Evolutionary conservation across 257 asterid species (phyloP).

Genomic region (Fraxinus pennsylvanica): DNA sequence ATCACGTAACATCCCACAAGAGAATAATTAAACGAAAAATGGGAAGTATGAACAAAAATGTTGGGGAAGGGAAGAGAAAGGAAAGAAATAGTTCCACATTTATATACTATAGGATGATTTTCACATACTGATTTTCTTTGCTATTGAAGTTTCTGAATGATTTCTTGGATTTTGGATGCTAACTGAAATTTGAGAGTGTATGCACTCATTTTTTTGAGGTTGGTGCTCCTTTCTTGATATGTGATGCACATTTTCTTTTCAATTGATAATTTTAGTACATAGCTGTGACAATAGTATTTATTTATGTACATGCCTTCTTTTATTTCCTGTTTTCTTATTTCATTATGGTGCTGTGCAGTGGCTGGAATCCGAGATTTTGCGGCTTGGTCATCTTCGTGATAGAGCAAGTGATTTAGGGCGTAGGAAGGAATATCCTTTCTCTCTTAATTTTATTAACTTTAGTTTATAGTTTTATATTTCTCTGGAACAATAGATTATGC

Average conservation of each 20-base stretch:
- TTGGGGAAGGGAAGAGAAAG: neutral
- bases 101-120: neutral
- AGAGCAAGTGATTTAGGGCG: slow-evolving; percentile 98
- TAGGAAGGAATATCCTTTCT: slow-evolving; percentile 93
- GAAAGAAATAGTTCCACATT: neutral
- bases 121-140: neutral
- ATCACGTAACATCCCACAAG: neutral
- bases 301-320: neutral
- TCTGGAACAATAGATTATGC: neutral
- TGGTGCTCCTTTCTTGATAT: neutral
- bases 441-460: slow-evolving; percentile 6
- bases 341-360: slow-evolving; percentile 57
- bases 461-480: neutral
- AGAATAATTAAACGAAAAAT: neutral
- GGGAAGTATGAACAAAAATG: neutral
- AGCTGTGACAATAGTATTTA: neutral
- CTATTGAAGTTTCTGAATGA: neutral
- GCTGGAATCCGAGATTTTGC: slow-evolving; percentile 86
- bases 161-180: neutral
- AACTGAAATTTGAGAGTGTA: neutral
- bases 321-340: slow-evolving; percentile 9
- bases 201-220: neutral
- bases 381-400: slow-evolving; percentile 97
- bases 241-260: too few species aligned
- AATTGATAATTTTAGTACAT: too few species aligned